Evolutionary conservation across 495 filamentous ascomycete species (phyloP).

Genomic region (Daldinia grandis): DNA sequence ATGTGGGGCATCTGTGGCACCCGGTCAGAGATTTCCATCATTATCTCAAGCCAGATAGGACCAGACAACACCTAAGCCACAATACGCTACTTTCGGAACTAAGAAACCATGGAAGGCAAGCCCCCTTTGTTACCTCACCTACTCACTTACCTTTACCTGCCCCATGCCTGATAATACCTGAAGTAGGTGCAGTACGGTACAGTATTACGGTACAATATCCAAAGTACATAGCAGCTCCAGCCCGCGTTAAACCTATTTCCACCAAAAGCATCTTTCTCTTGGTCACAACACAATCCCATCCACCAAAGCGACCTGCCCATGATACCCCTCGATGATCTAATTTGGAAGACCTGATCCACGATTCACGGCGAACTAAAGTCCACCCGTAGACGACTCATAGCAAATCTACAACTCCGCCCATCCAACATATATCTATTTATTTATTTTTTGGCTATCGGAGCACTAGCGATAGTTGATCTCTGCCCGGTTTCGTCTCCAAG

Average conservation of each 20-base stretch:
- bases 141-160: background rate
- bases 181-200: slow-evolving; percentile 1
- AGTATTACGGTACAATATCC: background rate
- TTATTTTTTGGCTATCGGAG: slow-evolving; percentile 31
- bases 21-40: slow-evolving; percentile 1
- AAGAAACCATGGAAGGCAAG: background rate
- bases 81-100: background rate
- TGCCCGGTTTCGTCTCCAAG: slow-evolving; percentile 13
- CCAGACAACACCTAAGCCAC: slow-evolving; percentile 7
- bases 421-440: slow-evolving; percentile 1
- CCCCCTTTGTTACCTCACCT: background rate
- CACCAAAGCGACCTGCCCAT: slow-evolving; percentile 18
- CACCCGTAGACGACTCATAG: slow-evolving; percentile 10
- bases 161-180: background rate
- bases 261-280: slow-evolving; percentile 38
- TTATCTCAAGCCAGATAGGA: background rate
- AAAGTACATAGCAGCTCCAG: slow-evolving; percentile 24
- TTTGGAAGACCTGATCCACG: slow-evolving; percentile 20
- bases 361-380: slow-evolving; percentile 11
- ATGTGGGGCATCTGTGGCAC: background rate
- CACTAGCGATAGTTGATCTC: slow-evolving; percentile 34
- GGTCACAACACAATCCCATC: slow-evolving; percentile 38
- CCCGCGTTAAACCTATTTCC: slow-evolving; percentile 42
- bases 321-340: slow-evolving; percentile 30
- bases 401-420: slow-evolving; percentile 1